Percentiles rank a stretch among this genome's conserved stretches.
These are phyloP conservation scores for Pulveroboletus ravenelii DNA, from an alignment of 768 basidiomycete species.

Conservation along the genomic window DNA sequence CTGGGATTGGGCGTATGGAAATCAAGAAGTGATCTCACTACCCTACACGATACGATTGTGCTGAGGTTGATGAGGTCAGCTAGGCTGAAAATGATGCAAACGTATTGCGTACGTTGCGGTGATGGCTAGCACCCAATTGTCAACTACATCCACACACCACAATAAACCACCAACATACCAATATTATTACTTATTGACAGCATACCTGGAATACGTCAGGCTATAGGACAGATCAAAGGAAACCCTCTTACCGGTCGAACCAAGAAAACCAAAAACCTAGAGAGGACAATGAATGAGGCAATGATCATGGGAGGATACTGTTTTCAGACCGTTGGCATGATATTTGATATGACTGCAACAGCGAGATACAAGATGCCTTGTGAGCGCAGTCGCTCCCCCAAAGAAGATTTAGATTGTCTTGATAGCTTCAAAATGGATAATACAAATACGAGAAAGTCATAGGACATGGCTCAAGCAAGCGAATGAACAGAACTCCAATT, in stretches of 20 bases:
- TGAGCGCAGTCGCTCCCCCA: neutral
- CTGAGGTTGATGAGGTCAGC: neutral
- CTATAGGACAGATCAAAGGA: neutral
- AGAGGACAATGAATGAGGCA: neutral
- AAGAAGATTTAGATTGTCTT: neutral
- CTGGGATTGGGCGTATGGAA: neutral
- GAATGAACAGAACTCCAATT: neutral
- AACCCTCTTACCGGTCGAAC: neutral
- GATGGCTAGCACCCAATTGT: constrained; percentile 3
- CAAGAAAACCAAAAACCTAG: constrained; percentile 10
- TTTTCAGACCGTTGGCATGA: constrained; percentile 7
- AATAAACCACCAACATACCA: neutral
- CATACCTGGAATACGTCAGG: constrained; percentile 2
- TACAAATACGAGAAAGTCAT: neutral
- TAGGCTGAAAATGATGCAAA: neutral
- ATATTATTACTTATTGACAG: neutral
- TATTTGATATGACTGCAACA: constrained; percentile 7
- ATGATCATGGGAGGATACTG: rapidly evolving
- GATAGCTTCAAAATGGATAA: neutral
- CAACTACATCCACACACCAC: neutral
- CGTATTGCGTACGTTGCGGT: neutral
- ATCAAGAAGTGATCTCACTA: neutral
- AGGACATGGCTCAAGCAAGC: neutral
- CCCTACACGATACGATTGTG: neutral
- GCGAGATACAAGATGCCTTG: neutral